phyloP scores from a whole-genome alignment of 2,329 filamentous ascomycete species.

The Hypoxylon sp. region DNA sequence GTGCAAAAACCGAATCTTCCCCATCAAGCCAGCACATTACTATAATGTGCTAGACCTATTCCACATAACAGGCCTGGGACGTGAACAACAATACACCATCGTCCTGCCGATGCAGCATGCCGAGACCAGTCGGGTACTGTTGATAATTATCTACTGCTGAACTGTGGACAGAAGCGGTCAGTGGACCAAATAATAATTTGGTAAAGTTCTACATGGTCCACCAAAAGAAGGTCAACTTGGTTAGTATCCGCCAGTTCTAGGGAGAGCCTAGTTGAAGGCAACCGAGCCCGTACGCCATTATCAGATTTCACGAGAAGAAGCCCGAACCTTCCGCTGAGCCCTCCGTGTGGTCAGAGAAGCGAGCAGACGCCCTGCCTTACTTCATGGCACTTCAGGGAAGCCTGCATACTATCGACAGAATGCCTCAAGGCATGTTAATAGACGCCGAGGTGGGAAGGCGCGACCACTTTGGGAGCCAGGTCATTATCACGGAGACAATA shows the following conservation, averaged over 20 bases:
- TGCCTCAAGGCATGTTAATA: conserved; percentile 70
- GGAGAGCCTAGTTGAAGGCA: background rate
- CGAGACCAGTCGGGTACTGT: too few relatives aligned
- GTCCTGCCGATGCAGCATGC: too few relatives aligned
- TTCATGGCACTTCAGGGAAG: conserved; percentile 73
- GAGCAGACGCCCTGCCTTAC: conserved; percentile 73
- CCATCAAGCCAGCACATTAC: conserved; percentile 65
- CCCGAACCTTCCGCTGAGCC: conserved; percentile 51
- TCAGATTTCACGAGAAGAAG: conserved; percentile 1
- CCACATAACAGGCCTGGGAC: conserved; percentile 72
- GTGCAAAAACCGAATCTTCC: conserved; percentile 63
- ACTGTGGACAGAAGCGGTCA: conserved; percentile 75
- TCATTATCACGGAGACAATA: conserved; percentile 68
- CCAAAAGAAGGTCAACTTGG: too few relatives aligned
- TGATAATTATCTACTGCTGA: too few relatives aligned
- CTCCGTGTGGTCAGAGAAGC: conserved; percentile 67
- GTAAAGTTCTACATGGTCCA: conserved; percentile 66
- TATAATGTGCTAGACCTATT: conserved; percentile 79
- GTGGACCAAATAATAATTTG: conserved; percentile 52
- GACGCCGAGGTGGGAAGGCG: conserved; percentile 66
- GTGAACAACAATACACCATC: too few relatives aligned
- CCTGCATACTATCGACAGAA: conserved; percentile 63
- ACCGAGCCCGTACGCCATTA: background rate
- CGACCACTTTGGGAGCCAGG: conserved; percentile 70
- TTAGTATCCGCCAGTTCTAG: conserved; percentile 46